Evolutionary conservation across 2,329 filamentous ascomycete genomes (phyloP), one percentile per base, ranked within the genome.

Genomic region (Venturia aucupariae): DNA sequence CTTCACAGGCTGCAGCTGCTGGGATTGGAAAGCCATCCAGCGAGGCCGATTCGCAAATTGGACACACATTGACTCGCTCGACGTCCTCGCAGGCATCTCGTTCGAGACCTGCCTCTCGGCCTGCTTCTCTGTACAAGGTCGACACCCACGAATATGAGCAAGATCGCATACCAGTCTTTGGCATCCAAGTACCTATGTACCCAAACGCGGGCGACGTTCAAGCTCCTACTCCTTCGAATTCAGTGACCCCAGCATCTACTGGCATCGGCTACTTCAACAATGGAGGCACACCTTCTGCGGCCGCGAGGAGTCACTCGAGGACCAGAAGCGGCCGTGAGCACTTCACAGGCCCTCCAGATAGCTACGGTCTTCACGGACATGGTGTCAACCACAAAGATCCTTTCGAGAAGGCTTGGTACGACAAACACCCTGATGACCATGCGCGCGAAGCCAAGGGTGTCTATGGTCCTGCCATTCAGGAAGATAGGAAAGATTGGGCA

Each of bases 191-290:
- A 46, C 94, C 94, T 61, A 94, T 99, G 90, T 89, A 94, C 73
- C 89, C 88, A 63, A 86, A 94, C 73, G 90, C 94, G 54, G 94
- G 94, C 67, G 93, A 97, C 73, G 94, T 97, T 11, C 94, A 99
- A 78, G 94, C 94, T 17, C 94, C 94, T 2, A 94, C 92, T 2
- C 92, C 92, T 1, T 84, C 86, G 2, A 88, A 87, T 10, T 79
- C 76, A 66, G 71, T 72, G 11, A 74, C 60, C 72, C 74, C 60
- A 72, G 77, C 24, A 73, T 67, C 74, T 48, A 70, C 77, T 42
- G 79, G 79, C 46, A 75, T 82, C 70, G 81, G 81, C 41, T 84
- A 82, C 71, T 81, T 80, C 72, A 80, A 80, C 65, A 81, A 84
- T 68, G 75, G 69, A 80, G 55, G 63, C 19, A 41, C 30, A 32